phyloP scores from a whole-genome alignment of 108 stramenopile species.

The Skeletonema marinoi region DNA sequence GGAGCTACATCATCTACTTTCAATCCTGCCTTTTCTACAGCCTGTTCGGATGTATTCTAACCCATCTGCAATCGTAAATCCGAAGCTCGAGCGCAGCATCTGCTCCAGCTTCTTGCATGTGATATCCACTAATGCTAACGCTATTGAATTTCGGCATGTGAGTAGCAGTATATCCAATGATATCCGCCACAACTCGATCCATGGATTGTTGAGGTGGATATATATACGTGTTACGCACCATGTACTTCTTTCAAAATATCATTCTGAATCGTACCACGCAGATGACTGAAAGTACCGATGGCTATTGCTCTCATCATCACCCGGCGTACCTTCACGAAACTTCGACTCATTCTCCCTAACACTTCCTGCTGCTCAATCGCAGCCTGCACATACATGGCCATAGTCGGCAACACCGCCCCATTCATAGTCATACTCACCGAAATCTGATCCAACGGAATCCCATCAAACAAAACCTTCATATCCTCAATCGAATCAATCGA shows the following conservation, averaged over 20 bases:
- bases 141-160: conserved; percentile 98
- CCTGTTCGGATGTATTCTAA: conserved; percentile 92
- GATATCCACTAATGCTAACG: conserved; percentile 96
- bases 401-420: conserved; percentile 94
- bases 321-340: conserved; percentile 34
- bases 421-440: conserved; percentile 99
- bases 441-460: conserved; percentile 93
- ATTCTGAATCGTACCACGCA: conserved; percentile 98
- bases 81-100: conserved; percentile 96
- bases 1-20: conserved; percentile 95
- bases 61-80: conserved; percentile 95
- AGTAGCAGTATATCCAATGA: conserved; percentile 93
- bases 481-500: conserved; percentile 94
- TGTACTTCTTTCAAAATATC: conserved; percentile 99
- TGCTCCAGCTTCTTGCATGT: conserved; percentile 99
- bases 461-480: conserved; percentile 97
- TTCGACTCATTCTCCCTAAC: conserved; percentile 40
- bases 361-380: conserved; percentile 78
- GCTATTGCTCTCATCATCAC: not conserved
- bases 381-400: conserved; percentile 95
- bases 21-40: conserved; percentile 85
- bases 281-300: conserved; percentile 51
- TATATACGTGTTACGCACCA: conserved; percentile 95
- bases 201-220: conserved; percentile 93
- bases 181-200: conserved; percentile 88